These are phyloP conservation scores for Cladochytrium replicatum DNA, from an alignment of 192 early-diverging fungal genomes.

Conservation along the genomic window DNA sequence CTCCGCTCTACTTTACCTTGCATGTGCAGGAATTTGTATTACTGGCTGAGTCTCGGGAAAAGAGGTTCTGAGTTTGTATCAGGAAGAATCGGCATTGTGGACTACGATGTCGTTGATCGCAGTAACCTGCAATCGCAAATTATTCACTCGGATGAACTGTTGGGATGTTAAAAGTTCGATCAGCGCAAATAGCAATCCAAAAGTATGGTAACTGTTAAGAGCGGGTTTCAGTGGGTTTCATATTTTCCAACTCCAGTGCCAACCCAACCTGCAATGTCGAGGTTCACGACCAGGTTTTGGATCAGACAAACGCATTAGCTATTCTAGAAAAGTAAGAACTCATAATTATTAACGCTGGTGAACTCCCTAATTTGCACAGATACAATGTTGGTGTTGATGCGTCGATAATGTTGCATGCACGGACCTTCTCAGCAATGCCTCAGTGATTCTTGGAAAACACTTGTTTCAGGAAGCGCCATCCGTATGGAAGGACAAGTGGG, in stretches of 20 bases:
- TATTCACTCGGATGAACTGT: constrained; percentile 70
- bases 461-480: constrained; percentile 86
- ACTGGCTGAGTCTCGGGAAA: background rate
- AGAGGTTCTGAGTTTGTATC: background rate
- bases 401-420: constrained; percentile 93
- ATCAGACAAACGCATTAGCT: constrained; percentile 70
- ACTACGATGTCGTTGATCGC: constrained; percentile 82
- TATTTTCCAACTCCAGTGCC: constrained; percentile 4
- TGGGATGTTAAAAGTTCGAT: constrained; percentile 64
- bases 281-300: constrained; percentile 61
- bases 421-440: constrained; percentile 90
- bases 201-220: no score
- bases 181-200: constrained; percentile 53
- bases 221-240: background rate
- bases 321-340: constrained; percentile 39
- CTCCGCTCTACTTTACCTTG: constrained; percentile 79
- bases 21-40: constrained; percentile 73
- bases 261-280: constrained; percentile 46
- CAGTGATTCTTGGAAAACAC: constrained; percentile 68
- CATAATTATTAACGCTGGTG: no score
- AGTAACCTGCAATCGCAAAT: constrained; percentile 94
- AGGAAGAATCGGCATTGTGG: constrained; percentile 73
- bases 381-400: constrained; percentile 86
- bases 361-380: constrained; percentile 12
- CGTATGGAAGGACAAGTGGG: constrained; percentile 84